These are phyloP conservation scores for Rhizophora mangle DNA, from an alignment of 345 rosid genomes.

Conservation along the genomic window DNA sequence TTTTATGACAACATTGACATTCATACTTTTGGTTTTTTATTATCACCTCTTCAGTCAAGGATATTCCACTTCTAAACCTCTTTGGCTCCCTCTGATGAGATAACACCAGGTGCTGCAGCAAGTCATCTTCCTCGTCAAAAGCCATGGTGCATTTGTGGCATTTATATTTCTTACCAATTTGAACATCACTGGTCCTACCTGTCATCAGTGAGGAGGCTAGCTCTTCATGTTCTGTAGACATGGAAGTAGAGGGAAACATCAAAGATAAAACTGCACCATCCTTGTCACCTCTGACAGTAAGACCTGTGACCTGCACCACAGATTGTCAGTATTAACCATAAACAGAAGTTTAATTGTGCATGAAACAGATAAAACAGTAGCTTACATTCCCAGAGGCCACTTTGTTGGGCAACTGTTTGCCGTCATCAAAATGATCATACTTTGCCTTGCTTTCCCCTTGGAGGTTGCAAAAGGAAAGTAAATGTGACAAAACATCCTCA, in stretches of 20 bases:
- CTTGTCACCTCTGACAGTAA: constrained; percentile 19
- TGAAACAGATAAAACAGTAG: constrained; percentile 10
- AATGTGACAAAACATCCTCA: constrained; percentile 59
- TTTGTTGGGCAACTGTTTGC: constrained; percentile 16
- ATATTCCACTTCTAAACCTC: constrained; percentile 21
- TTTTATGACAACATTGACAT: constrained; percentile 45
- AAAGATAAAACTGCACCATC: constrained; percentile 17
- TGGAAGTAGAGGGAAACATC: constrained; percentile 24
- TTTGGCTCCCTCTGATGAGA: constrained; percentile 36
- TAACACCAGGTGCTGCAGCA: constrained; percentile 39
- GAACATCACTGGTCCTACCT: constrained; percentile 18
- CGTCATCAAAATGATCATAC: constrained; percentile 22
- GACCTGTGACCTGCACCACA: constrained; percentile 33
- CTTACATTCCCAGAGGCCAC: constrained; percentile 38
- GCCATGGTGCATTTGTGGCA: constrained; percentile 47
- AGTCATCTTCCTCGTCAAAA: constrained; percentile 39
- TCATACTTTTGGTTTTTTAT: constrained; percentile 44
- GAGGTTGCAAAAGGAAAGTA: constrained; percentile 36
- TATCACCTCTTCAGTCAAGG: constrained; percentile 26
- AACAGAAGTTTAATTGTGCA: constrained; percentile 4
- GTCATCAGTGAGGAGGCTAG: constrained; percentile 12
- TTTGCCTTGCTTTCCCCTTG: constrained; percentile 30
- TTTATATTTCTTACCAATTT: constrained; percentile 23
- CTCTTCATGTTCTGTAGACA: constrained; percentile 24
- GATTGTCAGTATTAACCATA: constrained; percentile 15